Percentiles rank a stretch among this genome's conserved stretches.
phyloP scores from a whole-genome alignment of 805 yeast genomes.

The Candida golubevii region DNA sequence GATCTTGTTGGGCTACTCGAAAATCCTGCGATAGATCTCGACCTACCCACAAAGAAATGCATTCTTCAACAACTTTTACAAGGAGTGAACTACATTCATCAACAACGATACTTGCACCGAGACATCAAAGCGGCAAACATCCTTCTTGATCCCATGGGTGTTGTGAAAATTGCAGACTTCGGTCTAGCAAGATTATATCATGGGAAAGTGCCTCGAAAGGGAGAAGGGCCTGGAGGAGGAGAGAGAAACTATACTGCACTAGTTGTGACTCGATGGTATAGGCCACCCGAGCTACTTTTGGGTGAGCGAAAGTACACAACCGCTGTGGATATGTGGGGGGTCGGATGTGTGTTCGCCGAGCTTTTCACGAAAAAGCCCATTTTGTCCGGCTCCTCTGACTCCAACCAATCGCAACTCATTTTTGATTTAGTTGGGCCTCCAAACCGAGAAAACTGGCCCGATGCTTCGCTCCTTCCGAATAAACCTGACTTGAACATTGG shows the following conservation, averaged over 20 bases:
- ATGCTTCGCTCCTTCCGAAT: slow-evolving; percentile 54
- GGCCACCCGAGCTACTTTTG: slow-evolving; percentile 89
- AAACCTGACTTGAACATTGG: slow-evolving; percentile 43
- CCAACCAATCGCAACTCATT: slow-evolving; percentile 80
- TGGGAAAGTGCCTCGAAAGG: slow-evolving; percentile 54
- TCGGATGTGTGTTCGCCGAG: slow-evolving; percentile 94
- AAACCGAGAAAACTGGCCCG: slow-evolving; percentile 54
- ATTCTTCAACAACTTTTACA: slow-evolving; percentile 70
- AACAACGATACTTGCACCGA: slow-evolving; percentile 60
- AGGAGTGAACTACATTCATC: slow-evolving; percentile 82
- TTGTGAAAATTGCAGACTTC: slow-evolving; percentile 88
- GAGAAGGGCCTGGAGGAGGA: slow-evolving; percentile 57
- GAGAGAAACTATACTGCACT: slow-evolving; percentile 49
- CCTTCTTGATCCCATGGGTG: slow-evolving; percentile 69
- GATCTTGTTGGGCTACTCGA: slow-evolving; percentile 88
- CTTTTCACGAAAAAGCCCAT: slow-evolving; percentile 79
- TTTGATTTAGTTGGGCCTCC: slow-evolving; percentile 86
- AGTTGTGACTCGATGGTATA: slow-evolving; percentile 96
- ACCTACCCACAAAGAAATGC: slow-evolving; percentile 72
- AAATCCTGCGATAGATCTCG: slow-evolving; percentile 62
- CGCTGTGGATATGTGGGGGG: slow-evolving; percentile 97
- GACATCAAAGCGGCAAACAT: slow-evolving; percentile 97
- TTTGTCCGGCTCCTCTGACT: slow-evolving; percentile 77
- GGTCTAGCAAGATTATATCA: slow-evolving; percentile 80
- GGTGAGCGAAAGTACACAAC: slow-evolving; percentile 88